Base-by-base conservation (phyloP, 1,284 basidiomycete genomes). In the Naganishia sp. region DNA sequence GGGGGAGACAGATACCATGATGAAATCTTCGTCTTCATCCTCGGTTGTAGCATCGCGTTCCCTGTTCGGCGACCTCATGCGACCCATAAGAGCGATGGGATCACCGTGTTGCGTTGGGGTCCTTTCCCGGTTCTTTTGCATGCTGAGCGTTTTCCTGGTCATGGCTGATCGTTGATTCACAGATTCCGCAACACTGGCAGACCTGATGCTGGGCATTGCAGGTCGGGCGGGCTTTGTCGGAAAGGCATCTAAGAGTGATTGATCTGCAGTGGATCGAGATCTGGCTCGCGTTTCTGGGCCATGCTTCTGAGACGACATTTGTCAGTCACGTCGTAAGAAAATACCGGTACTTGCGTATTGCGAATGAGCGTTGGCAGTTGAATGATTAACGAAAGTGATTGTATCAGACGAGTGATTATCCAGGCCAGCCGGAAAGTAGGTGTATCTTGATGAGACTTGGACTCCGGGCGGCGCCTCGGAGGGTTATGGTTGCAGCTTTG, bases 1-100 rank as follows among this genome's bases (percentile, higher is more conserved):
- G 2, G 77, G 76, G 3, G 68, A 70, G 31, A 66, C 63, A 0
- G 78, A 77, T 10, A 77, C 74, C 73, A 79, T 77, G 50, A 76
- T 72, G 65, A 78, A 77, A 62, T 80, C 78, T 45, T 79, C 77
- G 58, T 77, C 78, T 41, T 72, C 70, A 32, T 72, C 68, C 50
- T 61, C 58, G 7, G 58, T 61, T 13, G 58, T 51, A 2, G 35
- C 45, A n/a, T 61, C 58, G 7, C 58, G 58, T 18, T 51, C 58
- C 35, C 35, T 50, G 18, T 42, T 35, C 17, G 58, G 58, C 18
- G 58, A 51, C 35, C 58, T 51, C 58, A 42, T 61, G 13, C 58
- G 31, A 28, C 58, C 58, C 58, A 61, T 51, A 13, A 61, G 42
- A 28, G 58, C 58, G 18, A 61, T 50, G 39, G 58, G 58, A 61